Conservation (phyloP, 2,329 filamentous ascomycete genomes). For the Chaetomium globosum region DNA sequence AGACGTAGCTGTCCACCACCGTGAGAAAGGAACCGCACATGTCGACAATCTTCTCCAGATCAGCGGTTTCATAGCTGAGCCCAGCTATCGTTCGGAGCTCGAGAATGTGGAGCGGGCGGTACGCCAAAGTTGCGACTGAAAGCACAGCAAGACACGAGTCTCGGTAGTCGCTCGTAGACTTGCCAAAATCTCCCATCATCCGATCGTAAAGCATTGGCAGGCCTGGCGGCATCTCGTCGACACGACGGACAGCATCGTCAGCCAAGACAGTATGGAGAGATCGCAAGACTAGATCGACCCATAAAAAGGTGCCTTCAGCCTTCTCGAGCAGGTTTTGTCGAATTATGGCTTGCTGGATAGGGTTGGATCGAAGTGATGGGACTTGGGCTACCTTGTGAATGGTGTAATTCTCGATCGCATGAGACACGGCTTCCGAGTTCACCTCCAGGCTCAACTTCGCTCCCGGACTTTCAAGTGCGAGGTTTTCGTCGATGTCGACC, state of each 20-base stretch:
- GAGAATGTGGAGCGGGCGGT: conserved; percentile 2
- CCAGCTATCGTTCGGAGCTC: background rate
- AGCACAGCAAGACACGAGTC: conserved; percentile 4
- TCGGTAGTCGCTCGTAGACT: conserved; percentile 2
- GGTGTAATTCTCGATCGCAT: background rate
- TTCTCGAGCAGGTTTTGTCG: conserved; percentile 1
- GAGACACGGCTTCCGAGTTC: background rate
- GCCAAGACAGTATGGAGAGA: background rate
- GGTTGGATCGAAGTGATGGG: background rate
- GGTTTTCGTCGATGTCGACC: background rate
- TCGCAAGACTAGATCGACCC: background rate
- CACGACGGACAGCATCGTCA: background rate
- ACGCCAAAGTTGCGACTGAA: conserved; percentile 5
- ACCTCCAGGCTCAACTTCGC: conserved; percentile 2
- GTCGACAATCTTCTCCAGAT: background rate
- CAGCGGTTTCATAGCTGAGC: background rate
- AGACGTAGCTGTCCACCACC: background rate
- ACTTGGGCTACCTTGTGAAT: background rate
- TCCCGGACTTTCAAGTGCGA: background rate
- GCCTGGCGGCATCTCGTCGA: background rate
- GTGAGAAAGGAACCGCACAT: conserved; percentile 10
- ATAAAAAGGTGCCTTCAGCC: conserved; percentile 1
- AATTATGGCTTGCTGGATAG: background rate
- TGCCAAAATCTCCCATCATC: background rate
- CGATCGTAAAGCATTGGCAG: background rate